Conservation (phyloP, 2,329 filamentous ascomycete genomes). For the Acephala macrosclerotiorum region DNA sequence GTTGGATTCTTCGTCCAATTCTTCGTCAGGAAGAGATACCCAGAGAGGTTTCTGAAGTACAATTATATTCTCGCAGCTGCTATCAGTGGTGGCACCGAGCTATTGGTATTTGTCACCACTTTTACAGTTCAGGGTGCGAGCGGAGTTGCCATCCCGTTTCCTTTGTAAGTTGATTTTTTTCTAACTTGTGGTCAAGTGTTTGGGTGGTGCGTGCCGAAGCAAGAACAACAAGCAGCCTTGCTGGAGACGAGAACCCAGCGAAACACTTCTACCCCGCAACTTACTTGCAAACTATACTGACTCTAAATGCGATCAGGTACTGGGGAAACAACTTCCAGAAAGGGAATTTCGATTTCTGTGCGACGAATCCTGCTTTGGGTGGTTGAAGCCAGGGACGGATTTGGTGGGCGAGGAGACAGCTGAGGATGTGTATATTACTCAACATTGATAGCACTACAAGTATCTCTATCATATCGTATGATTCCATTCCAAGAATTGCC, state of each 20-base stretch:
- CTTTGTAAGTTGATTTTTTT: slow-evolving; percentile 31
- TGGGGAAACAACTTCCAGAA: slow-evolving; percentile 44
- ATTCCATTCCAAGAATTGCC: background rate
- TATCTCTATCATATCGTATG: background rate
- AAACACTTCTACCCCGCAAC: too few species aligned
- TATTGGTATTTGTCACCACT: slow-evolving; percentile 49
- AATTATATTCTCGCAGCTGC: slow-evolving; percentile 50
- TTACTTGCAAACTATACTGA: background rate
- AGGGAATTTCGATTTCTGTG: slow-evolving; percentile 32
- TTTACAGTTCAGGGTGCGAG: slow-evolving; percentile 53
- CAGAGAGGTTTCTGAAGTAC: slow-evolving; percentile 48
- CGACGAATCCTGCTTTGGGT: slow-evolving; percentile 22
- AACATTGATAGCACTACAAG: slow-evolving; percentile 1
- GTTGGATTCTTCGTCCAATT: slow-evolving; percentile 48
- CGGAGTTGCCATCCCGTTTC: slow-evolving; percentile 46
- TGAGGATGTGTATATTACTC: background rate
- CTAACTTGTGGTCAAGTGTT: background rate
- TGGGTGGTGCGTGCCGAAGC: too few species aligned
- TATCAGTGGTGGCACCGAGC: slow-evolving; percentile 48
- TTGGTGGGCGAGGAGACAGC: background rate
- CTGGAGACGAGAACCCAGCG: too few species aligned
- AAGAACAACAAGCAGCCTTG: too few species aligned
- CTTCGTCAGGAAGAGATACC: slow-evolving; percentile 45
- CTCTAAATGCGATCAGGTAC: slow-evolving; percentile 18
- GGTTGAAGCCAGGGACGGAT: background rate